These are phyloP conservation scores for Salvia sclarea DNA, from an alignment of 305 asterid species.

Conservation along the genomic window DNA sequence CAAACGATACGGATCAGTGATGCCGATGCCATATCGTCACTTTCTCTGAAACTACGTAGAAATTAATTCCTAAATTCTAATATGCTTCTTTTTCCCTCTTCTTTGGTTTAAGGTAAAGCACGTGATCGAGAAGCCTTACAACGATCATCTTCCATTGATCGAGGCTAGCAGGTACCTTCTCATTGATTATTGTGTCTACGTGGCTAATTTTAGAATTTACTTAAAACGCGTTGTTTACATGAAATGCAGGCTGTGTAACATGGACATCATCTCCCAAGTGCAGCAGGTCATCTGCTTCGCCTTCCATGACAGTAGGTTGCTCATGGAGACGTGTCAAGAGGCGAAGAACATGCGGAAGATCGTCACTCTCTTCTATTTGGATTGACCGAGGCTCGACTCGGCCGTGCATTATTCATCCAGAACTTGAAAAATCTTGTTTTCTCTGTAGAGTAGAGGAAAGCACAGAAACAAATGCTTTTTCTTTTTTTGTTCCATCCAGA, in stretches of 20 bases:
- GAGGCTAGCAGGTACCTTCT: conserved; percentile 99
- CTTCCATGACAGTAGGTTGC: conserved; percentile 91
- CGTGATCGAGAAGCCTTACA: conserved; percentile 92
- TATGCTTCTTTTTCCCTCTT: neutral
- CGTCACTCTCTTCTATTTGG: conserved; percentile 93
- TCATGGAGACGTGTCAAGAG: conserved; percentile 98
- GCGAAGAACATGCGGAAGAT: conserved; percentile 92
- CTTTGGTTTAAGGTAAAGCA: conserved; percentile 64
- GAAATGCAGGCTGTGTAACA: conserved; percentile 95
- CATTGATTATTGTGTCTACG: too few relatives aligned
- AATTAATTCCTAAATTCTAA: conserved; percentile 1
- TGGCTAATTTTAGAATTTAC: too few relatives aligned
- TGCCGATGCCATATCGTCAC: neutral
- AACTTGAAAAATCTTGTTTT: conserved; percentile 17
- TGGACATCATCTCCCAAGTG: conserved; percentile 96
- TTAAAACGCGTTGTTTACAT: too few relatives aligned
- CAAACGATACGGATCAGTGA: neutral
- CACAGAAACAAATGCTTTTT: conserved; percentile 18
- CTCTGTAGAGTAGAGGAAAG: conserved; percentile 29
- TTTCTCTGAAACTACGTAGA: neutral
- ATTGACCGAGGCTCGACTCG: conserved; percentile 42
- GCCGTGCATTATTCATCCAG: conserved; percentile 27
- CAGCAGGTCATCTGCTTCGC: conserved; percentile 98
- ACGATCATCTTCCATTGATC: conserved; percentile 92
- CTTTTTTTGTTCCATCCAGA: neutral